Conservation (phyloP, 2,329 filamentous ascomycete genomes). For the Colletotrichum sp. region DNA sequence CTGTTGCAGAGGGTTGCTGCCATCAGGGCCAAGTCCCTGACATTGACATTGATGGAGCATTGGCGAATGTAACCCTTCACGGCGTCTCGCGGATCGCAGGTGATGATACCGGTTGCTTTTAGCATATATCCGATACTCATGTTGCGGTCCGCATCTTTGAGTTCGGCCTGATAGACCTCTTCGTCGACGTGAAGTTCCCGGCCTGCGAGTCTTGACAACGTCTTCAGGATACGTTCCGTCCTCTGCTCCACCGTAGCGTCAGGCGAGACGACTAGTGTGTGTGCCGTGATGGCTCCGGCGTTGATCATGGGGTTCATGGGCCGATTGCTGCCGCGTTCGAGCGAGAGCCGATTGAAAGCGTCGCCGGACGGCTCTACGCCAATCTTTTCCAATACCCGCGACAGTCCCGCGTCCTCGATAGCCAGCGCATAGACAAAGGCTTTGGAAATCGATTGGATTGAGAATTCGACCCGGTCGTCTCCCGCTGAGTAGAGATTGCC, state of each 20-base stretch:
- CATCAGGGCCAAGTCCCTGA: slow-evolving; percentile 44
- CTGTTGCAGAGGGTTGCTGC: slow-evolving; percentile 42
- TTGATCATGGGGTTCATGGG: slow-evolving; percentile 43
- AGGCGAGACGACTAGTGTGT: slow-evolving; percentile 33
- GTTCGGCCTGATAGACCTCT: slow-evolving; percentile 41
- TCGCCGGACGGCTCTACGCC: slow-evolving; percentile 45
- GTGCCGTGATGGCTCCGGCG: slow-evolving; percentile 37
- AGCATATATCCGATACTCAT: slow-evolving; percentile 45
- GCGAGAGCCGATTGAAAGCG: slow-evolving; percentile 39
- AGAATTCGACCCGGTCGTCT: slow-evolving; percentile 43
- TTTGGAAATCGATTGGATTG: slow-evolving; percentile 46
- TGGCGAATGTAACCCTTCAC: slow-evolving; percentile 44
- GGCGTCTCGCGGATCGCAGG: slow-evolving; percentile 36
- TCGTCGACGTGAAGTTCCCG: slow-evolving; percentile 40
- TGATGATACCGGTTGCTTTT: slow-evolving; percentile 42
- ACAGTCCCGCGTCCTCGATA: slow-evolving; percentile 40
- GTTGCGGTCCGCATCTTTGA: slow-evolving; percentile 37
- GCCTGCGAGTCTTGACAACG: slow-evolving; percentile 38
- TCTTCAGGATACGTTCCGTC: slow-evolving; percentile 37
- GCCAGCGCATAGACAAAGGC: slow-evolving; percentile 44
- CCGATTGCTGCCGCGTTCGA: slow-evolving; percentile 33
- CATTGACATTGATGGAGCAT: slow-evolving; percentile 46
- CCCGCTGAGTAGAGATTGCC: slow-evolving; percentile 43
- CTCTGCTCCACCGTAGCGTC: slow-evolving; percentile 38
- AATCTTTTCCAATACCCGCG: slow-evolving; percentile 40